phyloP scores from a whole-genome alignment of 2,329 filamentous ascomycete genomes.

The Hymenoscyphus albidus region DNA sequence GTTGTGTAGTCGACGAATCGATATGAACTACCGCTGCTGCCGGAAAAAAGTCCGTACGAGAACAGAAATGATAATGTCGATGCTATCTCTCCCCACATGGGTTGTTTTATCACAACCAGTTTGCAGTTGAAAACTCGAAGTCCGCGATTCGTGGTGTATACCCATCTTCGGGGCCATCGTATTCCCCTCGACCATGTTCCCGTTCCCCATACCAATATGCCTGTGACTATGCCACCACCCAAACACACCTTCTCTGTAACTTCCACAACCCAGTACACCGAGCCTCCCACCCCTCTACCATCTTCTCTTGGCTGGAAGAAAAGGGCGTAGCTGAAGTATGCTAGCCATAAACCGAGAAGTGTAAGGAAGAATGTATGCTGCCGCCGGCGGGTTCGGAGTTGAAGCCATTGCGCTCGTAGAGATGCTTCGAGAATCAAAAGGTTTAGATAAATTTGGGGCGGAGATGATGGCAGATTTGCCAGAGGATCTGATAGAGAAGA shows the following conservation, averaged over 20 bases:
- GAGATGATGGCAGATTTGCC: slow-evolving; percentile 36
- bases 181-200: slow-evolving; percentile 96
- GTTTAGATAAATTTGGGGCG: slow-evolving; percentile 79
- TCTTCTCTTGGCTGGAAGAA: slow-evolving; percentile 97
- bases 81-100: slow-evolving; percentile 75
- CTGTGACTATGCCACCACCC: slow-evolving; percentile 84
- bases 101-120: slow-evolving; percentile 79
- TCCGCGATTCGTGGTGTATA: slow-evolving; percentile 83
- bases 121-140: slow-evolving; percentile 93
- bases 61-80: slow-evolving; percentile 73
- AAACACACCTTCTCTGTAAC: slow-evolving; percentile 86
- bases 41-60: slow-evolving; percentile 69
- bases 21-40: slow-evolving; percentile 65
- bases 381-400: slow-evolving; percentile 78
- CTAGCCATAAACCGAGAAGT: slow-evolving; percentile 74
- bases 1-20: slow-evolving; percentile 68
- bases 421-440: slow-evolving; percentile 95
- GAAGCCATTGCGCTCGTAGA: slow-evolving; percentile 86
- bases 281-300: slow-evolving; percentile 84
- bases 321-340: slow-evolving; percentile 81
- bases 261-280: slow-evolving; percentile 94
- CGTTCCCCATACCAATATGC: slow-evolving; percentile 84
- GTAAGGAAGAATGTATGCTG: slow-evolving; percentile 92
- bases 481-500: slow-evolving; percentile 33
- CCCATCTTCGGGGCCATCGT: slow-evolving; percentile 89